These are phyloP conservation scores for Pseudevernia furfuracea DNA, from an alignment of 495 filamentous ascomycete genomes.

Conservation along the genomic window DNA sequence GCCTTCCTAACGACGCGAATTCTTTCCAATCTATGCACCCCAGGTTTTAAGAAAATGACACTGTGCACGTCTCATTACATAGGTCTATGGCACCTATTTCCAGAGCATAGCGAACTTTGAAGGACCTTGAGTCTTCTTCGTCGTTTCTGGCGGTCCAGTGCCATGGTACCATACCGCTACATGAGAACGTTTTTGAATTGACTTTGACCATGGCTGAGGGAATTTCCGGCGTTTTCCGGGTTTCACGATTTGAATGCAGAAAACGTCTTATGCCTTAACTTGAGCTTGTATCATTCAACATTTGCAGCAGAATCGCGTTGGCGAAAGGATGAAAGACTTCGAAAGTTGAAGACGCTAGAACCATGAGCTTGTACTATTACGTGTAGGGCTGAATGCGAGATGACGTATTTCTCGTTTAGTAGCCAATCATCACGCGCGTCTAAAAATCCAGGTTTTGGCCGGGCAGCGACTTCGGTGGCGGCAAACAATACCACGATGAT, in stretches of 20 bases:
- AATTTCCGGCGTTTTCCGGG: neutral
- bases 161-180: too few species aligned
- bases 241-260: neutral
- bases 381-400: neutral
- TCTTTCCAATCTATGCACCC: too few species aligned
- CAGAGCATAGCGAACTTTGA: neutral
- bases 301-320: neutral
- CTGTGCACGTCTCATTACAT: too few species aligned
- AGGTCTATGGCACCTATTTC: neutral
- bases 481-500: neutral
- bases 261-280: neutral
- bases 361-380: too few species aligned
- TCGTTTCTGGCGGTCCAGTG: neutral
- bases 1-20: too few species aligned
- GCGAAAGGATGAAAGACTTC: neutral
- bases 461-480: neutral
- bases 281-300: neutral
- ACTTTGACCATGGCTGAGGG: neutral
- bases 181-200: too few species aligned
- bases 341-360: neutral
- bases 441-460: neutral
- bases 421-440: constrained; percentile 8
- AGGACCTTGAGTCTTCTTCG: neutral
- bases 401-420: neutral
- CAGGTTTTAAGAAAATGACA: too few species aligned